These are phyloP conservation scores for Sporothrix luriei DNA, from an alignment of 2,329 filamentous ascomycete genomes.

Conservation along the genomic window DNA sequence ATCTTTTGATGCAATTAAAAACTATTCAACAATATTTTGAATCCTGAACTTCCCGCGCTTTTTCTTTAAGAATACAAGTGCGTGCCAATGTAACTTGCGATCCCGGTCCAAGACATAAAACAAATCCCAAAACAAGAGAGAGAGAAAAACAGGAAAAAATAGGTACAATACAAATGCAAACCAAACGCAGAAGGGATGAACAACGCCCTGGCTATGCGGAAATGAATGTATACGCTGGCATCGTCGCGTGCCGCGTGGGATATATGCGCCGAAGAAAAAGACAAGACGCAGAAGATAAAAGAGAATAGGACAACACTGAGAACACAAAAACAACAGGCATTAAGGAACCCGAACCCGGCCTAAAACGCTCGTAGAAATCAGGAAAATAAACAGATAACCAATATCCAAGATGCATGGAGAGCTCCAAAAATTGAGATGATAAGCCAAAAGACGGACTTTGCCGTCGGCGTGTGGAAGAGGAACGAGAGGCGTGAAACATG, in stretches of 20 bases:
- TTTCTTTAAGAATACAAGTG: background rate
- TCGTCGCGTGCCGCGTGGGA: conserved; percentile 6
- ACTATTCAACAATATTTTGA: conserved; percentile 11
- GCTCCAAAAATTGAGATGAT: background rate
- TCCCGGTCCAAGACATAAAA: background rate
- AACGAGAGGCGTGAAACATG: background rate
- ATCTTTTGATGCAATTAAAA: conserved; percentile 21
- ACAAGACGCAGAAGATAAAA: background rate
- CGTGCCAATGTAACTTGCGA: background rate
- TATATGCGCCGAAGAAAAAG: conserved; percentile 14
- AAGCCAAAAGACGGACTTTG: background rate
- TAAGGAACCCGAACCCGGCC: no score
- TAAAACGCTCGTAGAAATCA: no score
- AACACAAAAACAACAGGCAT: background rate
- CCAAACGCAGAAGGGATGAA: conserved; percentile 8
- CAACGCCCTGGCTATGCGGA: conserved; percentile 30
- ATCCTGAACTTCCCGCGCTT: background rate
- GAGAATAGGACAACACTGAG: background rate
- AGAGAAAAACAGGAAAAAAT: background rate
- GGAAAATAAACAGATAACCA: background rate
- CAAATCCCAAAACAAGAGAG: background rate
- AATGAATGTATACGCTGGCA: conserved; percentile 28
- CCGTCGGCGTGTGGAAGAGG: background rate
- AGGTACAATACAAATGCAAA: background rate
- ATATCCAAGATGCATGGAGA: background rate